A percentile compares a stretch with the other conserved stretches of the same genome.
These are phyloP conservation scores for Diplodia intermedia DNA, from an alignment of 2,329 filamentous ascomycete genomes.

Conservation along the genomic window DNA sequence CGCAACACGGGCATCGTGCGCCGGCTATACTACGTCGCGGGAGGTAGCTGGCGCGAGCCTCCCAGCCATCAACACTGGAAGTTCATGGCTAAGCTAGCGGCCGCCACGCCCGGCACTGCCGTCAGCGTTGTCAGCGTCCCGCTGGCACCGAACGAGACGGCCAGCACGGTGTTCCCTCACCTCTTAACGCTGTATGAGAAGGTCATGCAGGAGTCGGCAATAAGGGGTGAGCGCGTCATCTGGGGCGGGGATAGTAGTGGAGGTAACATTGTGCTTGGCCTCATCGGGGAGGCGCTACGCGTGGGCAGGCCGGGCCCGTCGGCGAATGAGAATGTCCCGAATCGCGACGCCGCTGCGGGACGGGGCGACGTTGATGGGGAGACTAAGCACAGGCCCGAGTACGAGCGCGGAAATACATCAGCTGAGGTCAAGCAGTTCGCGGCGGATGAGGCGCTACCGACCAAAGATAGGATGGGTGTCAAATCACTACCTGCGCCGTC, in stretches of 20 bases:
- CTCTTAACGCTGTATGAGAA: slow-evolving; percentile 55
- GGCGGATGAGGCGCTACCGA: slow-evolving; percentile 15
- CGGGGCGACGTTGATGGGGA: slow-evolving; percentile 35
- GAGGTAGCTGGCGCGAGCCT: slow-evolving; percentile 63
- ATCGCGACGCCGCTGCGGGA: background rate
- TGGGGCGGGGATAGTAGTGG: slow-evolving; percentile 64
- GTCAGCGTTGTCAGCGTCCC: slow-evolving; percentile 61
- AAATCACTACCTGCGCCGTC: slow-evolving; percentile 39
- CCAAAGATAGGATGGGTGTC: background rate
- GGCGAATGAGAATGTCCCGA: background rate
- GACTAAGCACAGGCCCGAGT: background rate
- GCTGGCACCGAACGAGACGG: slow-evolving; percentile 61
- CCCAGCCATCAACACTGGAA: slow-evolving; percentile 61
- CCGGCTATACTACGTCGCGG: slow-evolving; percentile 62
- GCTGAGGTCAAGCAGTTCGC: slow-evolving; percentile 15
- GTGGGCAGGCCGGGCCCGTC: slow-evolving; percentile 38
- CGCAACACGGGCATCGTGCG: slow-evolving; percentile 34
- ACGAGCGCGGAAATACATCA: background rate
- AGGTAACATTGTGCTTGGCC: slow-evolving; percentile 58
- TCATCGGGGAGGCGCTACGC: slow-evolving; percentile 50
- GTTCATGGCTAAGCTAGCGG: slow-evolving; percentile 55
- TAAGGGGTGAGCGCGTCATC: slow-evolving; percentile 53
- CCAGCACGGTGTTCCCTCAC: slow-evolving; percentile 56
- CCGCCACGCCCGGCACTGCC: slow-evolving; percentile 49
- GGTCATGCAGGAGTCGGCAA: slow-evolving; percentile 50